These are phyloP conservation scores for Canavalia gladiata DNA, from an alignment of 306 rosid species.

Conservation along the genomic window DNA sequence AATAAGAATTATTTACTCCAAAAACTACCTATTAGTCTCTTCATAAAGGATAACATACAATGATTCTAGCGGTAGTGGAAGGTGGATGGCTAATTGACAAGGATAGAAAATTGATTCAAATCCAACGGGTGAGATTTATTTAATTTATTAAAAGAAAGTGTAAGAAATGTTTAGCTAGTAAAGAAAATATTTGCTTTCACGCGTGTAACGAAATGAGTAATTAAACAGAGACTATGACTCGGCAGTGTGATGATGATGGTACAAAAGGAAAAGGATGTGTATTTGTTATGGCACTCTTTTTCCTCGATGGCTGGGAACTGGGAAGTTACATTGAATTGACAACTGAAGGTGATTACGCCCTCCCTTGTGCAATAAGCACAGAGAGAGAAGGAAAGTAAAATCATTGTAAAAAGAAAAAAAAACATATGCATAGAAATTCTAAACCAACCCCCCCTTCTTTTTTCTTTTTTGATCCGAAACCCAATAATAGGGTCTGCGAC, in stretches of 20 bases:
- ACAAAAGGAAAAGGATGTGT: constrained; percentile 45
- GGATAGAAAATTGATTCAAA: neutral
- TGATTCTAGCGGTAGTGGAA: neutral
- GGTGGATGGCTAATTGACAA: constrained; percentile 19
- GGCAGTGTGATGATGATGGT: constrained; percentile 23
- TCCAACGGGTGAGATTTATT: neutral
- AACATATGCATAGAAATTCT: constrained; percentile 43
- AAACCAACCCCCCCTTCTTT: constrained; percentile 25
- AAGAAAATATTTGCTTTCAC: no score
- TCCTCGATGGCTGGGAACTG: constrained; percentile 47
- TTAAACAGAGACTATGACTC: no score
- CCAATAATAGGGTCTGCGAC: constrained; percentile 49
- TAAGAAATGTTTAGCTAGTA: no score
- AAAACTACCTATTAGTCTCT: no score
- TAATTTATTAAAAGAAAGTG: neutral
- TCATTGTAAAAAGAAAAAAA: neutral
- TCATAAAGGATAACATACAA: no score
- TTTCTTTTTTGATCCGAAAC: constrained; percentile 23
- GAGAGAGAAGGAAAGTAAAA: neutral
- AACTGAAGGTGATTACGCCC: constrained; percentile 44
- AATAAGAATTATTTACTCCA: no score
- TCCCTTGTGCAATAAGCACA: constrained; percentile 26
- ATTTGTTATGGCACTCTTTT: constrained; percentile 19
- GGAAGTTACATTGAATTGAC: constrained; percentile 57
- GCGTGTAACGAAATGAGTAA: no score